Evolutionary conservation across 176 grass and related monocot genomes (phyloP), one percentile per base, ranked within the genome.

Genomic region (Phoenix roebelenii): DNA sequence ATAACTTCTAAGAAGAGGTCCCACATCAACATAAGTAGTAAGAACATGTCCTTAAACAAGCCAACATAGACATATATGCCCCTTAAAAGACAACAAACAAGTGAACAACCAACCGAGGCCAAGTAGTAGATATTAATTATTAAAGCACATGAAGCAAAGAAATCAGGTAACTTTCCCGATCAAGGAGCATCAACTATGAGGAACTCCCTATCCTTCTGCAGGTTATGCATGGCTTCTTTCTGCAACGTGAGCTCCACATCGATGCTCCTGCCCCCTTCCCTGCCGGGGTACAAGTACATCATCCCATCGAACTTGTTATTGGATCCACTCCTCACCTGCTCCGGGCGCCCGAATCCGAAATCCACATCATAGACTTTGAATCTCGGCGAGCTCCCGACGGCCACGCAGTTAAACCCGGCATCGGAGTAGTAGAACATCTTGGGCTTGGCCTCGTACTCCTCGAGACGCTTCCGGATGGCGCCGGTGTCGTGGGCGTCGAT

Each of bases 231-330:
- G 24, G 88, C 78, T 64, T 92, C 93, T 52, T 72, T 65, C 57
- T 82, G 84, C 70, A 98, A 64, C 17, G 93, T 71, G 0, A 98
- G 84, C 84, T 98, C 93, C 3, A 98, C 84, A 65, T 98, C 93
- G 52, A 98, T 92, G 65, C 76, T 89, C 29, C 80, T 72, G 18
- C 83, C 82, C 0, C 88, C 88, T 1, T 71, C 81, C 25, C 84
- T 83, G 0, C 82, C 76, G 0, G 93, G 80, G 81, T 98, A 98
- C 20, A 98, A 73, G 84, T 92, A 98, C 18, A 98, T 82, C 93
- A 98, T 98, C 4, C 93, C 93, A 66, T 98, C 93, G 77, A 92
- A 98, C 88, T 80, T 78, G 76, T 98, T 98, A 74, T 98, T 98
- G 0, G 66, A 83, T 3, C 76, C 93, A 68, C 93, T 92, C 53